These are phyloP conservation scores for Aspergillus sp. DNA, from an alignment of 2,329 filamentous ascomycete genomes.

Conservation along the genomic window DNA sequence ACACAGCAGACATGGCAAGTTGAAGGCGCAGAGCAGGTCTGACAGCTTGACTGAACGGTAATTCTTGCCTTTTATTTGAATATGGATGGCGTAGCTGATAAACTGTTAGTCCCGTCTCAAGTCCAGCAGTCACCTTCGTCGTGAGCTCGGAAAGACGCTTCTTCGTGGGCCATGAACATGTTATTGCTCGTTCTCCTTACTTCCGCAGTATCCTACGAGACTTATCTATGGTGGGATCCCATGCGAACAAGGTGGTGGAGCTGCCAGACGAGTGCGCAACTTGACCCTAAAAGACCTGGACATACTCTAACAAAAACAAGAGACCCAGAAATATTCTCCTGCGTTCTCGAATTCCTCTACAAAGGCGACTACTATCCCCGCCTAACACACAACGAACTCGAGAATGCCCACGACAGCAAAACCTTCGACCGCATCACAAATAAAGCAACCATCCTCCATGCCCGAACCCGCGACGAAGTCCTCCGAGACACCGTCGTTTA, in stretches of 20 bases:
- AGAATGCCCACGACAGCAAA: conserved; percentile 57
- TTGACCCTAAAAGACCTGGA: not conserved
- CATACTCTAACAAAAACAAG: conserved; percentile 34
- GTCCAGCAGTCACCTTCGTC: conserved; percentile 77
- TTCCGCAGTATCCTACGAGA: conserved; percentile 67
- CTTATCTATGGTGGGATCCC: conserved; percentile 59
- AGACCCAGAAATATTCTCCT: conserved; percentile 89
- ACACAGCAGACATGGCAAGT: conserved; percentile 71
- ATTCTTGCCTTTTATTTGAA: conserved; percentile 8
- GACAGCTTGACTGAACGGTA: conserved; percentile 52
- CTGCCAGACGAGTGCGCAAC: conserved; percentile 54
- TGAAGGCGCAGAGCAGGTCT: conserved; percentile 81
- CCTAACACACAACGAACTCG: conserved; percentile 82
- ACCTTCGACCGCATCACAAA: conserved; percentile 55
- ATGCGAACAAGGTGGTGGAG: conserved; percentile 70
- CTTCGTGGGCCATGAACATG: conserved; percentile 92
- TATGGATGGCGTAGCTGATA: not conserved
- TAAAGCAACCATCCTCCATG: conserved; percentile 72
- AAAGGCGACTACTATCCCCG: conserved; percentile 93
- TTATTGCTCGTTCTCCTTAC: conserved; percentile 77
- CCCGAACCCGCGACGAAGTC: conserved; percentile 66
- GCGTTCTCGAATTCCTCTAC: conserved; percentile 92
- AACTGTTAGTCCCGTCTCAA: conserved; percentile 43
- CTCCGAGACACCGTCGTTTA: conserved; percentile 92
- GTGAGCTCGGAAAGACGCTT: conserved; percentile 79